Base-by-base conservation (phyloP, 2,329 filamentous ascomycete species). In the Cytospora paraplurivora region DNA sequence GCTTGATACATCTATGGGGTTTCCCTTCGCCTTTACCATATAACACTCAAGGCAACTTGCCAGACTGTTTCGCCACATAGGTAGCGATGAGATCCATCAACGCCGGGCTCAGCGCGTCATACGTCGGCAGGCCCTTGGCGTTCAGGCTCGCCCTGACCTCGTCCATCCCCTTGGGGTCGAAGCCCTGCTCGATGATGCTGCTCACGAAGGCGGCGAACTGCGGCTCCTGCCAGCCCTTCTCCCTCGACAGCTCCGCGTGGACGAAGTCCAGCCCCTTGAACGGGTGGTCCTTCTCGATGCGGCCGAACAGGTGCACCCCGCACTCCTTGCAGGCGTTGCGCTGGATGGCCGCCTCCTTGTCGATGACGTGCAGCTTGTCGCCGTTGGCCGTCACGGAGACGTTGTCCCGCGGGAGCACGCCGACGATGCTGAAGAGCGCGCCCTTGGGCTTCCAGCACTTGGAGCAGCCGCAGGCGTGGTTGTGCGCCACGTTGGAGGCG, bases 221-320 rank as follows among this genome's bases (percentile, higher is more conserved):
- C 7, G 86, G 86, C 76, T 88, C 87, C 75, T 90, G 87, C 87
- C 88, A 90, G n/a, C 87, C 87, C 71, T 82, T 79, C 61, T 81
- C 74, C 57, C 81, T 76, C 19, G 81, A 84, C 52, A 90, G 76
- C 75, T 90, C 87, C 1, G 78, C 79, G 73, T 90, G 87, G 12
- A 90, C 85, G 72, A 90, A 90, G 72, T 88, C 86, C n/a, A 90
- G 78, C 0, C 87, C 87, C 73, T 86, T 84, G 79, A 90, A 90
- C 0, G 87, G 76, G 70, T 90, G 88, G 1, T 87, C 83, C 66
- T 78, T 79, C 68, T 86, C 83, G 69, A 90, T 89, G 55, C 86
- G 83, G 27, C 88, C 87, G 70, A 79, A 90, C 70, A 90, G 64
- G 70, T 88, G 85, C 15, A 84, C 82, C 27, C 85, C 84, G 70